phyloP scores from a whole-genome alignment of 202 grass and related monocot genomes.

The Saccharum hybrid region DNA sequence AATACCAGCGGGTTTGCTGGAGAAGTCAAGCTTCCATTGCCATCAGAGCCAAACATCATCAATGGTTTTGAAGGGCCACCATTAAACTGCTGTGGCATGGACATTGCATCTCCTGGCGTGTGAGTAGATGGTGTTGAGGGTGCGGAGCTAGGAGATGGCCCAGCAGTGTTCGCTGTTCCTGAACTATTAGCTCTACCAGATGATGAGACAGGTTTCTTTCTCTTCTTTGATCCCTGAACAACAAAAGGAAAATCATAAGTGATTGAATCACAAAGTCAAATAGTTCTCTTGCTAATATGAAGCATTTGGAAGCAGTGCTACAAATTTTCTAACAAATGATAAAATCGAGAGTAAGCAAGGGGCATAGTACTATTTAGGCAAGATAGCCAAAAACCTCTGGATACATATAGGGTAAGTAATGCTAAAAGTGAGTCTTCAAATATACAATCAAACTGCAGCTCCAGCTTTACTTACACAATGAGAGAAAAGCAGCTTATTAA shows the following conservation, averaged over 20 bases:
- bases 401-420: not conserved
- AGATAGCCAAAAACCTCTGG: not conserved
- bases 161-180: conserved; percentile 93
- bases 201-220: conserved; percentile 93
- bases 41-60: conserved; percentile 80
- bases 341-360: not conserved
- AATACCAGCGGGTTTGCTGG: conserved; percentile 81
- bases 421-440: not conserved
- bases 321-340: conserved; percentile 13
- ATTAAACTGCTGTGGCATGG: conserved; percentile 80
- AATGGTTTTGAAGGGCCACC: conserved; percentile 75
- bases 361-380: not conserved
- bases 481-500: not conserved
- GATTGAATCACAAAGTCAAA: conserved; percentile 35
- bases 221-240: conserved; percentile 70
- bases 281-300: conserved; percentile 24
- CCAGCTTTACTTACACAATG: not conserved
- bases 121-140: conserved; percentile 97
- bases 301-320: conserved; percentile 13
- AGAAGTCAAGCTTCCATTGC: conserved; percentile 82
- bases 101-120: conserved; percentile 88
- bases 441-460: not conserved
- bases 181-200: conserved; percentile 98
- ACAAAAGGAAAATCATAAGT: conserved; percentile 4
- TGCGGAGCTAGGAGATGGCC: conserved; percentile 94